Base-by-base conservation (phyloP, 805 yeast species). In the Peterozyma xylosa region DNA sequence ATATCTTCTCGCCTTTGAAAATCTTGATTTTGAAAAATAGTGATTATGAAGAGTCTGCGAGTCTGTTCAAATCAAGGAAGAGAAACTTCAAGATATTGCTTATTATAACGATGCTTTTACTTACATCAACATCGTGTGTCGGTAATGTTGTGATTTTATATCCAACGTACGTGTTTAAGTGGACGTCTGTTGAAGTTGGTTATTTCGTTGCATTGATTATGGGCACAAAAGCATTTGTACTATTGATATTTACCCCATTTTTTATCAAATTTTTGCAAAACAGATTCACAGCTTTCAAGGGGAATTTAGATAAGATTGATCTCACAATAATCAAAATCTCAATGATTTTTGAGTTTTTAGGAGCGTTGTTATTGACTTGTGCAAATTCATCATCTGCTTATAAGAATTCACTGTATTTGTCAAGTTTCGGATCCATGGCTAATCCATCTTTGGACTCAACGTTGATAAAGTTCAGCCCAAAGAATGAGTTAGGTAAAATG, bases 401-500 rank as follows among this genome's bases (percentile, higher is more conserved):
- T 33, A 55, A 70, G 35, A 33, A 54, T 0, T 62, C 64, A 18
- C 61, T 68, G 0, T 33, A 63, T 1, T 54, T 78, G 11, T 60
- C 71, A 2, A 60, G 81, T 1, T 53, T 80, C 35, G 76, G 80
- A 1, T 64, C 80, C 0, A 44, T 78, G 3, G 64, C 70, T 1
- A 63, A 76, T 1, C 91, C 93, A 1, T 68, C 81, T 0, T 49
- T 82, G 10, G 82, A 77, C 53, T 69, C 83, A 0, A 50, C 84
- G 1, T 60, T 82, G 10, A 68, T 80, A 43, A 85, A 85, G 56
- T 79, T 80, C 57, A 74, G 71, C 48, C 76, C 78, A 1, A 77
- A 76, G 35, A 68, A 72, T 11, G 71, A 72, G 48, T 69, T 77
- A 4, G 95, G 95, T 14, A 88, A 82, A 57, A 67, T 81, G 14